These are phyloP conservation scores for Basidiobolus meristosporus DNA, from an alignment of 371 early-diverging fungal genomes.

Conservation along the genomic window DNA sequence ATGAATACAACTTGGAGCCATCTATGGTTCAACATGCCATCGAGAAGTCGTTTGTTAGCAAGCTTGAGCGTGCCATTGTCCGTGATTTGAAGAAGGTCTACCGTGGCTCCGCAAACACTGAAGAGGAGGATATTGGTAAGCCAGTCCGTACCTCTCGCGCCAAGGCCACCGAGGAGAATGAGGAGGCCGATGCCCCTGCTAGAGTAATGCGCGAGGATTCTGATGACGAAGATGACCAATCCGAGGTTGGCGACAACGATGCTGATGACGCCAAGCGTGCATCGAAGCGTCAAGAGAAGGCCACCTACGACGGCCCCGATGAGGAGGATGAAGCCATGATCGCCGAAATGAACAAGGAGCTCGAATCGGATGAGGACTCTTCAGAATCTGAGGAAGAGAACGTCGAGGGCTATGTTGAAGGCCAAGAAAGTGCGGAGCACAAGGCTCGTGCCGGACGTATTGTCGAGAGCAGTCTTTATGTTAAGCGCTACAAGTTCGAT, in stretches of 20 bases:
- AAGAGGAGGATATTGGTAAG: slow-evolving; percentile 16
- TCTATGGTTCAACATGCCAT: slow-evolving; percentile 51
- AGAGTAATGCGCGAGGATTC: slow-evolving; percentile 7
- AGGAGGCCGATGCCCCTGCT: slow-evolving; percentile 11
- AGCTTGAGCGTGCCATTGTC: slow-evolving; percentile 27
- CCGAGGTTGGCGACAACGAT: slow-evolving; percentile 49
- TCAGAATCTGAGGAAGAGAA: slow-evolving; percentile 13
- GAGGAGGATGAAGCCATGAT: slow-evolving; percentile 59
- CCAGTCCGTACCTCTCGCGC: slow-evolving; percentile 1
- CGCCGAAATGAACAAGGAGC: slow-evolving; percentile 28
- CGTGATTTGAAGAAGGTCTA: slow-evolving; percentile 11
- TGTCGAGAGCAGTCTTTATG: slow-evolving; percentile 19
- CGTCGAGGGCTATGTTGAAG: slow-evolving; percentile 26
- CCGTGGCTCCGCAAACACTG: slow-evolving; percentile 14
- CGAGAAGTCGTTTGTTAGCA: slow-evolving; percentile 43
- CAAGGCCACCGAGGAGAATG: not conserved
- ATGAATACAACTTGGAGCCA: slow-evolving; percentile 56
- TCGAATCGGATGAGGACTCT: slow-evolving; percentile 26
- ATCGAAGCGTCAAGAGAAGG: slow-evolving; percentile 35
- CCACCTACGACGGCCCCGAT: slow-evolving; percentile 55
- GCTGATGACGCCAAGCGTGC: slow-evolving; percentile 36
- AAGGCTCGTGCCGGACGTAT: slow-evolving; percentile 31
- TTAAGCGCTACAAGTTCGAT: slow-evolving; percentile 51
- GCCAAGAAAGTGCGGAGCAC: slow-evolving; percentile 14
- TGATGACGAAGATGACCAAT: slow-evolving; percentile 28